These are phyloP conservation scores for Flaveria sonorensis DNA, from an alignment of 129 eudicot genomes.

Conservation along the genomic window DNA sequence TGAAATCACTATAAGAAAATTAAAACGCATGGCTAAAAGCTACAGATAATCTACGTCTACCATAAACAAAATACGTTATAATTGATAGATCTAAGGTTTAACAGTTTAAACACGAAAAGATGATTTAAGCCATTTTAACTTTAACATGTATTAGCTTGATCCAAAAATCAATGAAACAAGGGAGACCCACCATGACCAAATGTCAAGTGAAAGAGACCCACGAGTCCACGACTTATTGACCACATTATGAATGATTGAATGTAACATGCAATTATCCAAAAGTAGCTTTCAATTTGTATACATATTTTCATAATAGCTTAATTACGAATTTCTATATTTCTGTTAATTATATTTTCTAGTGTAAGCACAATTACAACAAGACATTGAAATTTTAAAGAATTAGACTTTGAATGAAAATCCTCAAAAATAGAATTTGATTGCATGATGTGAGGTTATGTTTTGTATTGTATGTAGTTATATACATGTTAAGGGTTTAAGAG, in stretches of 20 bases:
- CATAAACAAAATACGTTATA: background rate
- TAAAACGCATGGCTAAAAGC: background rate
- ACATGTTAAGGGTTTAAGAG: too few relatives aligned
- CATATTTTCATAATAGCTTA: background rate
- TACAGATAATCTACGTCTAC: background rate
- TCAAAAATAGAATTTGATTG: too few relatives aligned
- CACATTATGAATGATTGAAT: slow-evolving; percentile 24
- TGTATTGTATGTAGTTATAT: too few relatives aligned
- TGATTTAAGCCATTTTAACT: slow-evolving; percentile 24
- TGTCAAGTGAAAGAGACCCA: slow-evolving; percentile 35
- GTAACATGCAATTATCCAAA: background rate
- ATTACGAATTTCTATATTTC: background rate
- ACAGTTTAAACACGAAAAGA: background rate
- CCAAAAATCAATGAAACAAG: slow-evolving; percentile 28
- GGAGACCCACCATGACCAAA: slow-evolving; percentile 42
- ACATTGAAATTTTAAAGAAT: background rate
- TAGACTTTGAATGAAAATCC: too few relatives aligned
- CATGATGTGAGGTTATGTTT: too few relatives aligned
- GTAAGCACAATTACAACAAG: background rate
- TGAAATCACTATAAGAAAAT: background rate
- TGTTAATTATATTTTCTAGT: background rate
- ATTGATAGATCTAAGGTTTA: background rate
- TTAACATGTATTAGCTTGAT: slow-evolving; percentile 29
- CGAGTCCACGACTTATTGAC: slow-evolving; percentile 25
- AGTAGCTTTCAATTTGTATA: slow-evolving; percentile 4